Evolutionary conservation across 352 stramenopile genomes (phyloP).

Genomic region (Globisporangium takayamanum): DNA sequence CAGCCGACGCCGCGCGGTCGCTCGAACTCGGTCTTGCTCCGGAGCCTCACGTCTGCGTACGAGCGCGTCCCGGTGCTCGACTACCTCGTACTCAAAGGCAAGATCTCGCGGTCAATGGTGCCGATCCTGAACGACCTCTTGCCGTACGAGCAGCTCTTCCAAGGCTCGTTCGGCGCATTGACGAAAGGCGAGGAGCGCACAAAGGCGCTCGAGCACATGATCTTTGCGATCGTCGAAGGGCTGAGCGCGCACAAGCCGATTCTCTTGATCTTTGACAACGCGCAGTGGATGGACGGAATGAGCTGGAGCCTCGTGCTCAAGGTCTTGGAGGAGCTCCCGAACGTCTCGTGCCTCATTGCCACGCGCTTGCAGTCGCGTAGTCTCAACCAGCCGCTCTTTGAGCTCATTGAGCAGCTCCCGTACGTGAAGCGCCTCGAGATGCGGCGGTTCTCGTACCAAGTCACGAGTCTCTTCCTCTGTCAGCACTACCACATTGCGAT

Average conservation of each 20-base stretch:
- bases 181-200: slow-evolving; percentile 31
- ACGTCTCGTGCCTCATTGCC: slow-evolving; percentile 50
- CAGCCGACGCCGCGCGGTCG: not conserved
- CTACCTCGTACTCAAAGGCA: slow-evolving; percentile 41
- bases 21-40: not conserved
- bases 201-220: slow-evolving; percentile 42
- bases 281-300: slow-evolving; percentile 66
- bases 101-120: slow-evolving; percentile 36
- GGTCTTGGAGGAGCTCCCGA: slow-evolving; percentile 47
- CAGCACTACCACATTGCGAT: slow-evolving; percentile 77
- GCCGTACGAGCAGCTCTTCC: slow-evolving; percentile 32
- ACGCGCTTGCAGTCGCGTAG: slow-evolving; percentile 31
- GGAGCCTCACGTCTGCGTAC: slow-evolving; percentile 15
- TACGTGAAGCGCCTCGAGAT: slow-evolving; percentile 46
- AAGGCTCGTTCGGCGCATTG: slow-evolving; percentile 17
- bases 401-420: slow-evolving; percentile 29
- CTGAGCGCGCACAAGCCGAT: slow-evolving; percentile 51
- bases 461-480: slow-evolving; percentile 67
- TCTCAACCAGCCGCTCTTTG: slow-evolving; percentile 30
- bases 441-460: slow-evolving; percentile 49
- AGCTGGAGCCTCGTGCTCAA: slow-evolving; percentile 57
- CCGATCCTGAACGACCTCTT: slow-evolving; percentile 42
- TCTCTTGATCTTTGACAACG: slow-evolving; percentile 65
- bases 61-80: slow-evolving; percentile 46
- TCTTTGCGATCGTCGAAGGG: slow-evolving; percentile 50